Conservation (phyloP, 495 filamentous ascomycete species). For the Neurospora sp. region DNA sequence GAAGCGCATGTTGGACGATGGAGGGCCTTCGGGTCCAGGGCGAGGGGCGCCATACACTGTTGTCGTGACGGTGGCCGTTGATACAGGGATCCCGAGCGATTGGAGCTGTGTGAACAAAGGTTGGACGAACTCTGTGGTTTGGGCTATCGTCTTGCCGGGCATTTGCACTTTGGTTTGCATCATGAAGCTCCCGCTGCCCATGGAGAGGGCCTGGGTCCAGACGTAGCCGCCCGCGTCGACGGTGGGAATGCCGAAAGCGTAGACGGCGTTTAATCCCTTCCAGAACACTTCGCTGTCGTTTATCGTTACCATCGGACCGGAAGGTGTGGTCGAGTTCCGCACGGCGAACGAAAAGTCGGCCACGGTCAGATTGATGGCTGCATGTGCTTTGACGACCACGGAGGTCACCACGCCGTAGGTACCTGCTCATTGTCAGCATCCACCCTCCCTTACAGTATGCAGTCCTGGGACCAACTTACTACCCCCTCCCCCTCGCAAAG, state of each 20-base stretch:
- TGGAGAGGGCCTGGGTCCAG: conserved; percentile 28
- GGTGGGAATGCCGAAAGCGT: conserved; percentile 25
- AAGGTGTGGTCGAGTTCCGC: conserved; percentile 12
- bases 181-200: conserved; percentile 10
- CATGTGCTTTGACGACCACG: conserved; percentile 34
- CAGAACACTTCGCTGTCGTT: conserved; percentile 34
- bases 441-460: too few relatives aligned
- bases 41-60: conserved; percentile 5
- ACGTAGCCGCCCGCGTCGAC: conserved; percentile 35
- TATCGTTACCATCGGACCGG: conserved; percentile 1
- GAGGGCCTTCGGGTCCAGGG: conserved; percentile 10
- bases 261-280: conserved; percentile 32
- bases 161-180: conserved; percentile 25
- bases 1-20: conserved; percentile 16
- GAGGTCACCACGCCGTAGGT: conserved; percentile 49
- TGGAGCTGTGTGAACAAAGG: conserved; percentile 20
- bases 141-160: conserved; percentile 9
- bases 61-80: conserved; percentile 12
- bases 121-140: conserved; percentile 17
- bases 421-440: conserved; percentile 12
- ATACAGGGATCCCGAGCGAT: conserved; percentile 20
- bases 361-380: conserved; percentile 22
- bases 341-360: conserved; percentile 16
- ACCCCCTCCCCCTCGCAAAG: conserved; percentile 42
- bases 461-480: conserved; percentile 4